Conservation (phyloP, 345 rosid species). For the Gossypium bickii region DNA sequence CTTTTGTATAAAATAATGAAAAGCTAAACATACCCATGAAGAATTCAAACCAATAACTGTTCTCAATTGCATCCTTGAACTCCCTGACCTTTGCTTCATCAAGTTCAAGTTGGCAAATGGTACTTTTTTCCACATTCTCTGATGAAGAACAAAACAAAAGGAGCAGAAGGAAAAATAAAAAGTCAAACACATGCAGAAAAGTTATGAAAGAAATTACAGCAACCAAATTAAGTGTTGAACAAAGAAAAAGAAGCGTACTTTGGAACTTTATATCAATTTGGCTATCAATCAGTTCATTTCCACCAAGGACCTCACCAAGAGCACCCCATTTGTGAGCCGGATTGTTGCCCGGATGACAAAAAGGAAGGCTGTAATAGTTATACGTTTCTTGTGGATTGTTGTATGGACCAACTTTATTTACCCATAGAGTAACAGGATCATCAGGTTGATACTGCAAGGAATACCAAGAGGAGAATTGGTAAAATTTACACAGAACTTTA, state of each 20-base stretch:
- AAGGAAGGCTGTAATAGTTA: constrained; percentile 97
- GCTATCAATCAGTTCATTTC: constrained; percentile 98
- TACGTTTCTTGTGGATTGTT: constrained; percentile 99
- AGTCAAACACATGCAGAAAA: constrained; percentile 6
- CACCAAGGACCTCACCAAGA: constrained; percentile 99
- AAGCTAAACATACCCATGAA: constrained; percentile 73
- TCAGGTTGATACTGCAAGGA: constrained; percentile 67
- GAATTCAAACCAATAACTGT: constrained; percentile 90
- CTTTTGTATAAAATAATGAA: neutral
- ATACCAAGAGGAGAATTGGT: constrained; percentile 10
- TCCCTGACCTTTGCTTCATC: constrained; percentile 69
- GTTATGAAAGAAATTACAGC: neutral
- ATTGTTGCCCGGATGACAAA: constrained; percentile 62
- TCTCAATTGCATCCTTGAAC: constrained; percentile 90
- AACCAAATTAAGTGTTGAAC: neutral
- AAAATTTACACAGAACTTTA: neutral
- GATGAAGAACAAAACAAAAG: constrained; percentile 8
- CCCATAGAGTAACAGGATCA: constrained; percentile 91
- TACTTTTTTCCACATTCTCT: constrained; percentile 63
- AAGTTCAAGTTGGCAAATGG: constrained; percentile 62
- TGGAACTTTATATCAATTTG: constrained; percentile 68
- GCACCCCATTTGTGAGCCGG: constrained; percentile 98
- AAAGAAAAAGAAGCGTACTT: constrained; percentile 49
- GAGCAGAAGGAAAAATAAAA: neutral
- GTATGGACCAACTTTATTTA: constrained; percentile 97